Conservation (phyloP, 2,329 filamentous ascomycete species). For the Aspergillus amoenus region DNA sequence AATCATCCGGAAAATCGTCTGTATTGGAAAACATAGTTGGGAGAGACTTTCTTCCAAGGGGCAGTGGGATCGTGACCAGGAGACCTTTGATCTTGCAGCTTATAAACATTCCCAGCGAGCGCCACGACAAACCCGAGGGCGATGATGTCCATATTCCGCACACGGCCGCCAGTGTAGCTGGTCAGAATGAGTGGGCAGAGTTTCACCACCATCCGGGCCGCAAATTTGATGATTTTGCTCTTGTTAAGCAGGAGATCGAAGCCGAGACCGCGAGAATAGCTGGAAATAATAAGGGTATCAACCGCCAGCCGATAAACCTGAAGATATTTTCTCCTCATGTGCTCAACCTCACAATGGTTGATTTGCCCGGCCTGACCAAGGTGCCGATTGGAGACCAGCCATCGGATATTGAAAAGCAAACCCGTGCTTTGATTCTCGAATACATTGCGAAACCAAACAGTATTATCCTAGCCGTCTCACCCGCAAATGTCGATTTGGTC, state of each 20-base stretch:
- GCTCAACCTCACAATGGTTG: conserved; percentile 91
- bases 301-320: conserved; percentile 93
- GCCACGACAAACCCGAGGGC: conserved; percentile 65
- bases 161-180: conserved; percentile 70
- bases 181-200: conserved; percentile 79
- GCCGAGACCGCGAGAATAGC: conserved; percentile 93
- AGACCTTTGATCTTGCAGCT: conserved; percentile 94
- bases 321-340: conserved; percentile 98
- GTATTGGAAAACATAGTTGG: conserved; percentile 99
- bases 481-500: conserved; percentile 96
- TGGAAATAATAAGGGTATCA: conserved; percentile 97
- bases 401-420: conserved; percentile 97
- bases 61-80: conserved; percentile 93
- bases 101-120: conserved; percentile 84
- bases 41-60: conserved; percentile 92
- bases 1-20: conserved; percentile 97
- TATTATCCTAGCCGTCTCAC: conserved; percentile 93
- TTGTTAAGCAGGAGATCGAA: conserved; percentile 96
- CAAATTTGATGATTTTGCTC: conserved; percentile 84
- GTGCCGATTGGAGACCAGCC: conserved; percentile 98
- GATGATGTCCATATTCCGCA: conserved; percentile 70
- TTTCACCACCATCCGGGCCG: conserved; percentile 93
- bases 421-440: conserved; percentile 90
- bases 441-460: conserved; percentile 99
- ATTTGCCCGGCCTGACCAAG: conserved; percentile 94